Evolutionary conservation across 2,329 filamentous ascomycete species (phyloP).

Genomic region (Aspergillus quadrilineatus): DNA sequence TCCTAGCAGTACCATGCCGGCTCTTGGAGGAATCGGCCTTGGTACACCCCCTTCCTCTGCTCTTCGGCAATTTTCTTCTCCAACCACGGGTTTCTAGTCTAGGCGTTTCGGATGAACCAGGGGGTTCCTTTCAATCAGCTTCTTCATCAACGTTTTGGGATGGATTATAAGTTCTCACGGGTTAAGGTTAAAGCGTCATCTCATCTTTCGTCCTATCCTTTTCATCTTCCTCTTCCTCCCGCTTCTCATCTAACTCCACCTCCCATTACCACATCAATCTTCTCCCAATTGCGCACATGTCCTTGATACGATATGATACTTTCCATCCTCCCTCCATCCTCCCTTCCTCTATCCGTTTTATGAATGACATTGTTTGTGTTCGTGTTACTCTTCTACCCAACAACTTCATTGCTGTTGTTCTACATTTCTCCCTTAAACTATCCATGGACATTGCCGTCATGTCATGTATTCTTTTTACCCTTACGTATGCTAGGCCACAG

Average conservation of each 20-base stretch:
- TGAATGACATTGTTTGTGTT: constrained; percentile 19
- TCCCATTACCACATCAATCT: neutral
- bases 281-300: constrained; percentile 9
- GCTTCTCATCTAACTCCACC: constrained; percentile 9
- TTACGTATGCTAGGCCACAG: constrained; percentile 1
- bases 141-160: constrained; percentile 13
- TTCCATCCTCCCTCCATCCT: constrained; percentile 6
- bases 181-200: constrained; percentile 17
- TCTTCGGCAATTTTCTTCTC: constrained; percentile 40
- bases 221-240: constrained; percentile 17
- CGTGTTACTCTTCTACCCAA: constrained; percentile 4
- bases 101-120: constrained; percentile 23
- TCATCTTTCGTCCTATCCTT: constrained; percentile 16
- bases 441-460: constrained; percentile 7
- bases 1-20: constrained; percentile 44
- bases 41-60: constrained; percentile 31
- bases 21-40: constrained; percentile 40
- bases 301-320: neutral
- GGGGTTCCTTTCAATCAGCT: constrained; percentile 13
- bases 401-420: constrained; percentile 3
- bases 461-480: constrained; percentile 9
- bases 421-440: neutral
- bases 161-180: constrained; percentile 8
- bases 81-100: constrained; percentile 39
- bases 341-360: constrained; percentile 12